Percentiles rank a stretch among this genome's conserved stretches.
Evolutionary conservation across 495 filamentous ascomycete genomes (phyloP).

Genomic region (Saxophila tyrrhenica): DNA sequence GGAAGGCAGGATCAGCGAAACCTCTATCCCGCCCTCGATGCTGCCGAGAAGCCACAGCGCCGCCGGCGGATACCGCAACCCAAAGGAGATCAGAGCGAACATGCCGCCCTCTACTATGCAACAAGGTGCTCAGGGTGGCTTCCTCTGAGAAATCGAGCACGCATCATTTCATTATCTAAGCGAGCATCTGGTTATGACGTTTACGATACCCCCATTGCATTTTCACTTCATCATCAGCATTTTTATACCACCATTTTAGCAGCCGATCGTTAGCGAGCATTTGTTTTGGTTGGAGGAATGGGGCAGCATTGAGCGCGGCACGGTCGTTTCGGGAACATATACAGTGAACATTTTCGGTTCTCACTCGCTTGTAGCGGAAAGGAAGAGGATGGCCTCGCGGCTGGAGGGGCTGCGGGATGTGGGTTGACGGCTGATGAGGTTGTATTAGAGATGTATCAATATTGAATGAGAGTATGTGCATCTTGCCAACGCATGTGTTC

Average conservation of each 20-base stretch:
- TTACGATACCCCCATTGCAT: neutral
- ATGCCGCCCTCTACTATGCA: slow-evolving; percentile 31
- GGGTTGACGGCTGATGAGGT: too few species aligned
- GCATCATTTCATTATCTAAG: neutral
- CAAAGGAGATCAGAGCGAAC: slow-evolving; percentile 34
- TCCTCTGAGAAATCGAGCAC: slow-evolving; percentile 8
- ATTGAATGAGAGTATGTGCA: too few species aligned
- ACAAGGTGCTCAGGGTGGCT: slow-evolving; percentile 17
- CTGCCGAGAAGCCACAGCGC: slow-evolving; percentile 12
- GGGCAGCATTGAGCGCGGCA: neutral
- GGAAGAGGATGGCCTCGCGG: neutral
- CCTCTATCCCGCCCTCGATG: slow-evolving; percentile 8
- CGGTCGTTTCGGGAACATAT: neutral
- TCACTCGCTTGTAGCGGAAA: neutral
- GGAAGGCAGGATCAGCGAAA: slow-evolving; percentile 5
- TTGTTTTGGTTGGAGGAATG: neutral
- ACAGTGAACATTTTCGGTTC: neutral
- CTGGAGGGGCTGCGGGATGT: neutral
- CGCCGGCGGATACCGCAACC: slow-evolving; percentile 26
- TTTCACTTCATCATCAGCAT: neutral
- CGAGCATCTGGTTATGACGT: slow-evolving; percentile 1
- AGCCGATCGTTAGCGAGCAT: neutral
- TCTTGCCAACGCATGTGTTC: too few species aligned
- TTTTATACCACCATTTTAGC: neutral
- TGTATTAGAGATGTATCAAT: too few species aligned